Evolutionary conservation across 2,329 filamentous ascomycete genomes (phyloP), one percentile per base, ranked within the genome.

Genomic region (Rhexocercosporidium sp.): DNA sequence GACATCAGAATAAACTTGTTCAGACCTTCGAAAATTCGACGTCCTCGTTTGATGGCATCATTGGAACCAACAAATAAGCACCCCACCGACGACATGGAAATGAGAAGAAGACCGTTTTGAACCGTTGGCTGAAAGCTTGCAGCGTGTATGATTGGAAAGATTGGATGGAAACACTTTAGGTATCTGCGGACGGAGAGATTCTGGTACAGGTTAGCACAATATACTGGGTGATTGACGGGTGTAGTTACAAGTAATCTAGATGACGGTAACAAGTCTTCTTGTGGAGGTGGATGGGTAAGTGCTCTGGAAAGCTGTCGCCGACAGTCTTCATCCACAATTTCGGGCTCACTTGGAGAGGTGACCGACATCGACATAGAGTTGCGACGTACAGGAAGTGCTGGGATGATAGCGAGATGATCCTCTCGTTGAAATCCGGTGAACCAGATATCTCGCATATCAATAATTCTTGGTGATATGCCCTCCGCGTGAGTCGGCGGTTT

Each of bases 381-480:
- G 5, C 47, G 47, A 9, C 22, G 46, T 29, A 5, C 7, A 18
- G 27, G 18, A 22, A 25, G 27, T 12, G 47, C 3, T 29, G 22
- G 3, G 27, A 14, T 3, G 11, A 27, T 18, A 4, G 12, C 22
- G 14, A 29, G 18, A 16, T 51, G 47, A n/a, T 51, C 47, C 14
- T 27, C 47, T 51, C 47, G 25, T 12, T 51, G 25, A 14, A 51
- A 27, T 14, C 27, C 16, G 8, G 47, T 51, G 7, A 51, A 51
- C 47, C 47, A 51, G 11, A 51, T 51, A 51, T 51, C 47, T 27
- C 47, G 47, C 47, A 51, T 51, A n/a, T 51, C 47, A 1, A 51
- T 51, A 2, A 51, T 25, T 6, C 12, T 27, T 5, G 47, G 47
- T 16, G 22, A 27, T n/a, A 16, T 25, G 3, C 20, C 27, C 11